A percentile compares a stretch with the other conserved stretches of the same genome.
phyloP scores from a whole-genome alignment of 148 eudicot genomes.

The Arctostaphylos glauca region DNA sequence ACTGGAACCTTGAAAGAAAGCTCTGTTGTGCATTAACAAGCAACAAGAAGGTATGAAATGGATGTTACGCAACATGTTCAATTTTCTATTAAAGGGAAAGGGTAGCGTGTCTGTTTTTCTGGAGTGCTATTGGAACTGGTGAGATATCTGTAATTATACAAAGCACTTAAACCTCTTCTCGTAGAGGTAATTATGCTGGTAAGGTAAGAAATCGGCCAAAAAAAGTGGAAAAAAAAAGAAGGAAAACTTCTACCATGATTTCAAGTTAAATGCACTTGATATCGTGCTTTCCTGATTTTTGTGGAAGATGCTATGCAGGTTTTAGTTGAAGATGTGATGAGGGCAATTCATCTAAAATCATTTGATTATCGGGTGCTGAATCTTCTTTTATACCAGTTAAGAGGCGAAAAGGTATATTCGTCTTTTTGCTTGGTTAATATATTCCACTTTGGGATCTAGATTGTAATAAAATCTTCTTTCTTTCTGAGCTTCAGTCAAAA shows the following conservation, averaged over 20 bases:
- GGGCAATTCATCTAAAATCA: slow-evolving; percentile 86
- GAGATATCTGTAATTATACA: not conserved
- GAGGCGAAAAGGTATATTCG: slow-evolving; percentile 62
- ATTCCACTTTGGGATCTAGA: slow-evolving; percentile 10
- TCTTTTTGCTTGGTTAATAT: not conserved
- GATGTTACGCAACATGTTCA: not conserved
- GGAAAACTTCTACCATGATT: not conserved
- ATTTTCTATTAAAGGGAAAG: not conserved
- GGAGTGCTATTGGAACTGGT: not conserved
- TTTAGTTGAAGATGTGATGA: slow-evolving; percentile 62
- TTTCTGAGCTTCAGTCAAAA: not conserved
- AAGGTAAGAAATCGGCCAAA: not conserved
- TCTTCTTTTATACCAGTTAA: slow-evolving; percentile 78
- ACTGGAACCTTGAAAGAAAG: slow-evolving; percentile 90
- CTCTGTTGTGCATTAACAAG: slow-evolving; percentile 57
- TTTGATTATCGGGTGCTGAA: slow-evolving; percentile 92
- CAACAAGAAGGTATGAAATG: slow-evolving; percentile 45
- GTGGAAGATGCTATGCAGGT: slow-evolving; percentile 39
- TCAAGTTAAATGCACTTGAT: not conserved
- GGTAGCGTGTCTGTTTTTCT: not conserved
- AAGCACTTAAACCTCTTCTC: not conserved
- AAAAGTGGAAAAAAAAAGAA: too few species aligned
- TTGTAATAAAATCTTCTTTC: not conserved
- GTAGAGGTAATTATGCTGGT: not conserved
- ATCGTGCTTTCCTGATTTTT: slow-evolving; percentile 7